Conservation (phyloP, 2,329 filamentous ascomycete genomes). For the Beauveria sp. region DNA sequence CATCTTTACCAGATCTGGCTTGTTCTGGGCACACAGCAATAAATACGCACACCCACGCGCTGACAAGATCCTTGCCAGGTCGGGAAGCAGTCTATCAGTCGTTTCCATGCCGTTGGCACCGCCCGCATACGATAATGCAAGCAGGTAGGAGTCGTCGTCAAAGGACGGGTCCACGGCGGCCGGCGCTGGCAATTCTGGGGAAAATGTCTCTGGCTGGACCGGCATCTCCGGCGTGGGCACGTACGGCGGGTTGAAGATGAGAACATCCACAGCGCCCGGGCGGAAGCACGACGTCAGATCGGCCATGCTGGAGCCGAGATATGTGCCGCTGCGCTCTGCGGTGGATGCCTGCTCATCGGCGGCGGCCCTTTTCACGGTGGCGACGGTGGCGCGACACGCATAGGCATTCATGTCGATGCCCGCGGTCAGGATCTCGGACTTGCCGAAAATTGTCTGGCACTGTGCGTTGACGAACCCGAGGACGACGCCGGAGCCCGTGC, state of each 20-base stretch:
- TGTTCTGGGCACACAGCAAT: slow-evolving; percentile 84
- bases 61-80: slow-evolving; percentile 57
- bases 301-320: slow-evolving; percentile 59
- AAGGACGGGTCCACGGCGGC: slow-evolving; percentile 42
- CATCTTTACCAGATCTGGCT: slow-evolving; percentile 64
- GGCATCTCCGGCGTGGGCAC: slow-evolving; percentile 79
- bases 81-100: slow-evolving; percentile 68
- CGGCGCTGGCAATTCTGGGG: slow-evolving; percentile 18
- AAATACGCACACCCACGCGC: slow-evolving; percentile 76
- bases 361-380: slow-evolving; percentile 54
- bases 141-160: slow-evolving; percentile 73
- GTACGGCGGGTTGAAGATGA: slow-evolving; percentile 96
- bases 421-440: slow-evolving; percentile 59
- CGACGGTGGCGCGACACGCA: slow-evolving; percentile 67
- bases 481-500: slow-evolving; percentile 89
- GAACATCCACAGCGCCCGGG: slow-evolving; percentile 58
- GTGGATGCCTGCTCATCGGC: slow-evolving; percentile 18
- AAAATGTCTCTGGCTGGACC: slow-evolving; percentile 29
- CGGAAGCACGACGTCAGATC: slow-evolving; percentile 62
- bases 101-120: slow-evolving; percentile 90
- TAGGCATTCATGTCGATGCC: slow-evolving; percentile 80
- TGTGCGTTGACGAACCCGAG: slow-evolving; percentile 80
- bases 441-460: slow-evolving; percentile 63
- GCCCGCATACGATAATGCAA: slow-evolving; percentile 83
- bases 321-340: slow-evolving; percentile 36